phyloP scores from a whole-genome alignment of 179 eudicot genomes.

The Corrigiola litoralis region DNA sequence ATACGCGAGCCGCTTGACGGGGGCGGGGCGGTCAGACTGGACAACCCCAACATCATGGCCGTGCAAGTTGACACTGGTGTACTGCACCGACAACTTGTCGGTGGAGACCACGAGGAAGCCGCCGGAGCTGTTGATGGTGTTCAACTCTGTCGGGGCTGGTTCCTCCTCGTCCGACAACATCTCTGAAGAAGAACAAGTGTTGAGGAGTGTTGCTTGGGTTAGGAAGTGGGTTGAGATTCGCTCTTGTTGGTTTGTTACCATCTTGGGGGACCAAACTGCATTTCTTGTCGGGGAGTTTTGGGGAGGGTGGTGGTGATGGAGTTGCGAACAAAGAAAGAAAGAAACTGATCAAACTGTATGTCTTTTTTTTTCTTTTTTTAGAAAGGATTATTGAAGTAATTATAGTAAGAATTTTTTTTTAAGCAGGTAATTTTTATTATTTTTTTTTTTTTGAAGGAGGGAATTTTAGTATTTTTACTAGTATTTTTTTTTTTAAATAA shows the following conservation, averaged over 20 bases:
- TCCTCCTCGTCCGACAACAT: constrained; percentile 27
- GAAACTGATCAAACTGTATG: no score
- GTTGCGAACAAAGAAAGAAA: no score
- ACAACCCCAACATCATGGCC: constrained; percentile 90
- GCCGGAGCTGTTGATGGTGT: constrained; percentile 72
- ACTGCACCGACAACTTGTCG: constrained; percentile 71
- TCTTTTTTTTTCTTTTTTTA: no score
- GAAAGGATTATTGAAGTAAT: no score
- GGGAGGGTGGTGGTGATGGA: neutral
- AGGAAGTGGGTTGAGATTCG: constrained; percentile 52
- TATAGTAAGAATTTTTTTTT: no score
- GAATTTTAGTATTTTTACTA: no score
- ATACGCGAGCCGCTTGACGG: constrained; percentile 53
- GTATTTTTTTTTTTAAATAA: no score
- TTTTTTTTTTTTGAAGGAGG: no score
- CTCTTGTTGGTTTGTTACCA: constrained; percentile 46
- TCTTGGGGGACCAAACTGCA: no score
- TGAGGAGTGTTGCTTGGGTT: constrained; percentile 43
- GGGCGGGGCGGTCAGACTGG: constrained; percentile 74
- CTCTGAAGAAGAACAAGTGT: constrained; percentile 24
- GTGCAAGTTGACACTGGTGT: constrained; percentile 60
- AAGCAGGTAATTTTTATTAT: no score
- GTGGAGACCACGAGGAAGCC: constrained; percentile 69
- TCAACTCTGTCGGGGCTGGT: constrained; percentile 58
- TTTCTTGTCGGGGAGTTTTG: no score